Base-by-base conservation (phyloP, 306 rosid species). In the Prunus padus region DNA sequence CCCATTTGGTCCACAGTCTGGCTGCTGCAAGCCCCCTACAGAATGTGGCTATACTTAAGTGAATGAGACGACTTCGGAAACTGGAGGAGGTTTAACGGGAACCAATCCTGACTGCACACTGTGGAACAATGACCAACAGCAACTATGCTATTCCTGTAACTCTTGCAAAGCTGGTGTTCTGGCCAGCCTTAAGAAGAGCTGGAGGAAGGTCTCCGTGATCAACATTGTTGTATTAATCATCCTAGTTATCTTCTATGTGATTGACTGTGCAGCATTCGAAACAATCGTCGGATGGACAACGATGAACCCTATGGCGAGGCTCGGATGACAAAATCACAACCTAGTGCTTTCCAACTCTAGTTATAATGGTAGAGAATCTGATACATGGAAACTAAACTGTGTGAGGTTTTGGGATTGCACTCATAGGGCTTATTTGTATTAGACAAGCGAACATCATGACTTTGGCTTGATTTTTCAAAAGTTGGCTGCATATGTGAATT, bases 11-110 rank as follows among this genome's bases (percentile, higher is more conserved):
- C 2, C 82, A 69, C 26, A 94, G 99, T 92, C 99, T 75, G 98
- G 99, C 59, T 96, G 99, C 86, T 96, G 98, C 90, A 96, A 96
- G 84, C 98, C 99, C 22, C 98, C 97, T 2, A 79, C 98, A 30
- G 93, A 78, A 18, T 96, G 97, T 77, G 96, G 91, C 4, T 87
- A 51, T 37, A 0, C 54, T 6, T 96, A 89, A 67, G 59, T 59
- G 69, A 96, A 87, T 15, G 99, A 90, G 84, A 96, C 99, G 11
- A 0, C 11, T 18, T 96, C 98, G 99, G 72, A 5, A 51, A 11
- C 28, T 0, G 88, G 82, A 68, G 59, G 62, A 57, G 98, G 87
- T 7, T 0, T 78, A 13, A 76, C 46, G 20, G 88, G 74, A 51
- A 42, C 56, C 3, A 73, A 71, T 50, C 23, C 81, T 0, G 98